A percentile compares a stretch with the other conserved stretches of the same genome.
phyloP scores from a whole-genome alignment of 148 eudicot species.

The Limonium bicolor region DNA sequence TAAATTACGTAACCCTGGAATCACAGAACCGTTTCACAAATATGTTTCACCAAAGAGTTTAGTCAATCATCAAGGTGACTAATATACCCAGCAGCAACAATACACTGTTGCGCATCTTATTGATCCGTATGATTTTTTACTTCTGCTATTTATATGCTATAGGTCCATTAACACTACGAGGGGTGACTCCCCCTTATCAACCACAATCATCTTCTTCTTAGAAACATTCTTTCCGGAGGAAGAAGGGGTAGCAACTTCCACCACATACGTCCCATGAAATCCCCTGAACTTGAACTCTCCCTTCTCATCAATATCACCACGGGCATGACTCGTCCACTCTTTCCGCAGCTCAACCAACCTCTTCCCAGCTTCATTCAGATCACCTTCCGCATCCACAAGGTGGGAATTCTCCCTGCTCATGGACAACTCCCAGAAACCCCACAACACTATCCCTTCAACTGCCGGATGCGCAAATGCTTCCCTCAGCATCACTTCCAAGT shows the following conservation, averaged over 20 bases:
- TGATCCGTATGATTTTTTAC: too few relatives aligned
- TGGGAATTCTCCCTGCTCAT: constrained; percentile 63
- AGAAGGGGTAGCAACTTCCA: constrained; percentile 25
- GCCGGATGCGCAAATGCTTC: constrained; percentile 89
- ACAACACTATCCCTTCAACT: constrained; percentile 69
- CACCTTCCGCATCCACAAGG: constrained; percentile 87
- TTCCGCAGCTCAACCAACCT: constrained; percentile 44
- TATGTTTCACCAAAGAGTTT: too few relatives aligned
- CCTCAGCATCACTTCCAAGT: constrained; percentile 86
- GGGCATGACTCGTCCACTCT: constrained; percentile 56
- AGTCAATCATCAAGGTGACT: too few relatives aligned
- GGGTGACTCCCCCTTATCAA: constrained; percentile 52
- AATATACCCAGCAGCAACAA: too few relatives aligned
- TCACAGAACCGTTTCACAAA: too few relatives aligned
- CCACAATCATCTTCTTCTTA: constrained; percentile 49
- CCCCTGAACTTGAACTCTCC: constrained; percentile 68
- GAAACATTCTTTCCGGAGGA: constrained; percentile 13
- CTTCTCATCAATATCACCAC: constrained; percentile 52
- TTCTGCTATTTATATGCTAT: too few relatives aligned
- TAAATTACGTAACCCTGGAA: too few relatives aligned
- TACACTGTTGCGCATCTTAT: too few relatives aligned
- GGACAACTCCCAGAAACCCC: constrained; percentile 97
- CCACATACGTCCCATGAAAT: constrained; percentile 68
- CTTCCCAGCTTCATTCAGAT: constrained; percentile 69
- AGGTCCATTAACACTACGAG: constrained; percentile 29